Evolutionary conservation across 2,329 filamentous ascomycete species (phyloP).

Genomic region (Aureobasidium lini): DNA sequence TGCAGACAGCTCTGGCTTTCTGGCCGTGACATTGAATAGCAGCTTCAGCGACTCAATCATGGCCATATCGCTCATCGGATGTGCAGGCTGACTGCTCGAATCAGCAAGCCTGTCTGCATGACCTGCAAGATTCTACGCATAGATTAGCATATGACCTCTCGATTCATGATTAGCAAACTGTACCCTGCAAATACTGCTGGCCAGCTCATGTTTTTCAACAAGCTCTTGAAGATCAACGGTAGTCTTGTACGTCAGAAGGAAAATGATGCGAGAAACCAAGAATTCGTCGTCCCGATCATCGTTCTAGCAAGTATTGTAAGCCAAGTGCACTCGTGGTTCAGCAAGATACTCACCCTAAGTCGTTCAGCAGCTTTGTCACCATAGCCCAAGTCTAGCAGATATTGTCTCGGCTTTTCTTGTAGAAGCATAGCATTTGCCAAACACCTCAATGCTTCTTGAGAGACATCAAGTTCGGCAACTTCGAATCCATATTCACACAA

Average conservation of each 20-base stretch:
- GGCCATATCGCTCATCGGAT: constrained; percentile 69
- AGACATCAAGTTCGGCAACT: constrained; percentile 53
- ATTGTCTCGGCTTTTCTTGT: constrained; percentile 58
- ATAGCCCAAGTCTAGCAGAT: constrained; percentile 64
- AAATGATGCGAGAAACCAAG: constrained; percentile 68
- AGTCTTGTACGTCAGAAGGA: constrained; percentile 71
- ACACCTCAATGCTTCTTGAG: constrained; percentile 70
- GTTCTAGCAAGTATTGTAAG: constrained; percentile 34
- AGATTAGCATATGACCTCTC: not conserved
- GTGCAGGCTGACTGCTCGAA: constrained; percentile 19
- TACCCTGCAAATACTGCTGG: constrained; percentile 55
- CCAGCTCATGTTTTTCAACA: constrained; percentile 59
- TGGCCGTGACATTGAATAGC: constrained; percentile 79
- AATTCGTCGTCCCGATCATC: constrained; percentile 81
- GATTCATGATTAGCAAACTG: not conserved
- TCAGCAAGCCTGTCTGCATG: constrained; percentile 40
- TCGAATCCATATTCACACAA: constrained; percentile 69
- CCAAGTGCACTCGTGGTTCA: not conserved
- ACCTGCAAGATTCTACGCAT: constrained; percentile 53
- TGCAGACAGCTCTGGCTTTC: constrained; percentile 54
- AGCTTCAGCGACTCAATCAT: constrained; percentile 79
- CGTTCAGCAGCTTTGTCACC: constrained; percentile 60
- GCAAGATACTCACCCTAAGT: constrained; percentile 45
- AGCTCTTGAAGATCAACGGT: constrained; percentile 59
- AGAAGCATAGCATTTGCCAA: constrained; percentile 79